Conservation (phyloP, 371 early-diverging fungal genomes). For the Enteropsectra breve region DNA sequence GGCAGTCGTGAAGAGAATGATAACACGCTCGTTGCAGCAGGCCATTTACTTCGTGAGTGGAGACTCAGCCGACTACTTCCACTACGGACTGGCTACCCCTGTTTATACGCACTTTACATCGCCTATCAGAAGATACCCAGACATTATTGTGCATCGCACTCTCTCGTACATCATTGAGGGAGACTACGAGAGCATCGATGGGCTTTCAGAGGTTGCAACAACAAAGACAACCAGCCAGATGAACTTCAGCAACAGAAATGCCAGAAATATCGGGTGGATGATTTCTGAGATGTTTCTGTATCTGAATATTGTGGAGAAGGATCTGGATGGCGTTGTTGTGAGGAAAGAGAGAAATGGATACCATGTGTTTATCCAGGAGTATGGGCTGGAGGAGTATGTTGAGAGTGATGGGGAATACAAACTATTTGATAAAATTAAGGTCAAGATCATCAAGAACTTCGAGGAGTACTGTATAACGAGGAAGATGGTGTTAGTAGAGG, state of each 20-base stretch:
- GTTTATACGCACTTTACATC: constrained; percentile 65
- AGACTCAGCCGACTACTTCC: constrained; percentile 45
- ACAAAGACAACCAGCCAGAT: constrained; percentile 54
- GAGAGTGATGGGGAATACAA: not conserved
- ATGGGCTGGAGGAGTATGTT: constrained; percentile 30
- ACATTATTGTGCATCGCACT: constrained; percentile 81
- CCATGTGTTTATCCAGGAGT: constrained; percentile 62
- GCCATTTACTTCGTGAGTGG: constrained; percentile 58
- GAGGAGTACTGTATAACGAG: constrained; percentile 21
- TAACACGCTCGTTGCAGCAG: constrained; percentile 74
- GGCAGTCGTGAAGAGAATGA: constrained; percentile 65
- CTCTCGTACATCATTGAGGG: constrained; percentile 55
- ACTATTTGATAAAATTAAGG: constrained; percentile 37
- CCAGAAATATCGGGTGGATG: constrained; percentile 78
- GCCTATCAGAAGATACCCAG: constrained; percentile 93
- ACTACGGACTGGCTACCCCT: constrained; percentile 60
- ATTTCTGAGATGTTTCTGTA: constrained; percentile 82
- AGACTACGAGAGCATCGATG: constrained; percentile 9
- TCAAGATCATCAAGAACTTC: constrained; percentile 35
- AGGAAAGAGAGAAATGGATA: constrained; percentile 80
- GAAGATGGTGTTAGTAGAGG: too few relatives aligned
- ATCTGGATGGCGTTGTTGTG: constrained; percentile 75
- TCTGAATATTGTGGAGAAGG: constrained; percentile 72
- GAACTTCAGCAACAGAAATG: constrained; percentile 82
- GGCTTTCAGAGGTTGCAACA: not conserved